These are phyloP conservation scores for Penicillium robsamsonii DNA, from an alignment of 495 filamentous ascomycete species.

Conservation along the genomic window DNA sequence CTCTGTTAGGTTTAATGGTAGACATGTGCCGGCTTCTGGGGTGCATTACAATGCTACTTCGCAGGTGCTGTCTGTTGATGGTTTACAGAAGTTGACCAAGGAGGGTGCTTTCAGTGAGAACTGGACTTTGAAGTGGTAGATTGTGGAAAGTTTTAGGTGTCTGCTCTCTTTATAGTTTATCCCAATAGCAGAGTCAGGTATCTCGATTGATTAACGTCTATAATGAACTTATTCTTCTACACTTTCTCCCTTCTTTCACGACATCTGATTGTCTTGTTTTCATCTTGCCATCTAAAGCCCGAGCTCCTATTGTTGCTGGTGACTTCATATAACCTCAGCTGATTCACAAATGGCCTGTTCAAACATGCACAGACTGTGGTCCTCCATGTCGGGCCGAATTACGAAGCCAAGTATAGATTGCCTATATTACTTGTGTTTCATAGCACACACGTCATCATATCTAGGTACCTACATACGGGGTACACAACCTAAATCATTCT, in stretches of 20 bases:
- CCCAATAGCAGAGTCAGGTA: background rate
- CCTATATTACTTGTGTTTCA: background rate
- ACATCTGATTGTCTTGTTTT: background rate
- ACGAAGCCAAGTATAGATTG: background rate
- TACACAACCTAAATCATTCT: background rate
- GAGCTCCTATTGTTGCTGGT: background rate
- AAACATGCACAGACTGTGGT: background rate
- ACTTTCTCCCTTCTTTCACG: background rate
- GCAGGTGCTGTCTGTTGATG: conserved; percentile 49
- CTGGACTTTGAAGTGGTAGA: conserved; percentile 60
- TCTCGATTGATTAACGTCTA: background rate
- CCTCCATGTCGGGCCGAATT: background rate
- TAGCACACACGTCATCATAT: background rate
- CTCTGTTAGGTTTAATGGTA: conserved; percentile 53
- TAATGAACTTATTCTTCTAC: background rate
- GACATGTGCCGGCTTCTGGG: conserved; percentile 30
- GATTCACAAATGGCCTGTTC: conserved; percentile 1
- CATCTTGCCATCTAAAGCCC: background rate
- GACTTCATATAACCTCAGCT: background rate
- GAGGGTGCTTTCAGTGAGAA: conserved; percentile 55
- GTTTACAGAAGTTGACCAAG: conserved; percentile 47
- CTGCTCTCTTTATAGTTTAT: background rate
- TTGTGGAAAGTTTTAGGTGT: background rate
- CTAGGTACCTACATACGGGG: background rate
- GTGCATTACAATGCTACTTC: conserved; percentile 51